Percentiles rank a stretch among this genome's conserved stretches.
Conservation (phyloP, 1,139 yeast genomes). For the Yamadazyma trypodendri region DNA sequence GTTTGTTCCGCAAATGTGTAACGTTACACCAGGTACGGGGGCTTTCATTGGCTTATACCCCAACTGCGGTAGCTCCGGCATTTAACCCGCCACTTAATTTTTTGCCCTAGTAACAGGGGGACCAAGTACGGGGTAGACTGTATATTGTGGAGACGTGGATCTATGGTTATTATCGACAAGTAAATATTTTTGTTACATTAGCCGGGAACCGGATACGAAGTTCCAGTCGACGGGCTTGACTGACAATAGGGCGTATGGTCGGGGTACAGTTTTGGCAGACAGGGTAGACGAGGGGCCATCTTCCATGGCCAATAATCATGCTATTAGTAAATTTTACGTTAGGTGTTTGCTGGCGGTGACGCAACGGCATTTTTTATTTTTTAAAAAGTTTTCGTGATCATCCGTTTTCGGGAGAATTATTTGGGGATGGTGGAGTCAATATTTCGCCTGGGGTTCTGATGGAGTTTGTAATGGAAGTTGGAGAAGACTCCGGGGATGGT, state of each 20-base stretch:
- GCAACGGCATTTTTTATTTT: conserved; percentile 4
- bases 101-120: too few species aligned
- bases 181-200: too few species aligned
- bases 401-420: conserved; percentile 1
- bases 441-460: too few species aligned
- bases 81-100: too few species aligned
- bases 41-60: background rate
- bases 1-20: conserved; percentile 1
- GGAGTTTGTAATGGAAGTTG: too few species aligned
- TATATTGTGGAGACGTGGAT: background rate
- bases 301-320: background rate
- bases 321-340: background rate
- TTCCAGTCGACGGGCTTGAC: background rate
- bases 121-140: background rate
- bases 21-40: conserved; percentile 1
- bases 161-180: too few species aligned
- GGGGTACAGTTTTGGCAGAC: background rate
- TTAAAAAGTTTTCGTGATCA: conserved; percentile 1
- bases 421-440: background rate
- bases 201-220: too few species aligned
- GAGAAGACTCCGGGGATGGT: too few species aligned
- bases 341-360: background rate
- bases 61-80: background rate
- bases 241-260: background rate
- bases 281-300: too few species aligned